These are phyloP conservation scores for Diaporthe sp. DNA, from an alignment of 2,329 filamentous ascomycete genomes.

Conservation along the genomic window DNA sequence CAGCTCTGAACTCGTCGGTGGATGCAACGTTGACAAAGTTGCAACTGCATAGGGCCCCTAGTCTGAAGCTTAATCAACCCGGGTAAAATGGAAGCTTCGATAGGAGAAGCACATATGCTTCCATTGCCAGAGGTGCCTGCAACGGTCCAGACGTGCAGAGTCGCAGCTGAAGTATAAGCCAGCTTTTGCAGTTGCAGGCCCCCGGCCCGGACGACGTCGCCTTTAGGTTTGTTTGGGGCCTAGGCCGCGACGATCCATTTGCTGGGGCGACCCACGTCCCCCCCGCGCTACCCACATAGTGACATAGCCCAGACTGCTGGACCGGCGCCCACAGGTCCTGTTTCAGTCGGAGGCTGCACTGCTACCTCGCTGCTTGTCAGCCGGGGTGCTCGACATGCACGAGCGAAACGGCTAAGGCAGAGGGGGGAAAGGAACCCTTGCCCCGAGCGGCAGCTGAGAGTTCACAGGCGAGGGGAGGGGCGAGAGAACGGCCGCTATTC, in stretches of 20 bases:
- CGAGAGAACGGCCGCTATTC: background rate
- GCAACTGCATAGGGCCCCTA: constrained; percentile 10
- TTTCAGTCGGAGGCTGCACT: constrained; percentile 23
- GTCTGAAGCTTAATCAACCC: constrained; percentile 3
- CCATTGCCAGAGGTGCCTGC: constrained; percentile 8
- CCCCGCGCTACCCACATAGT: constrained; percentile 11
- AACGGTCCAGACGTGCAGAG: constrained; percentile 24
- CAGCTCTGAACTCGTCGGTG: background rate
- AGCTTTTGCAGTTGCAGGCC: constrained; percentile 3
- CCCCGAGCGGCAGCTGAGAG: constrained; percentile 23
- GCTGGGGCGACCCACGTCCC: constrained; percentile 27
- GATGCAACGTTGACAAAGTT: constrained; percentile 7
- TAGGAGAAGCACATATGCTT: constrained; percentile 18
- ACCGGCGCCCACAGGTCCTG: background rate
- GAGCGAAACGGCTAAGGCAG: constrained; percentile 28
- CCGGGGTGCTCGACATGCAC: constrained; percentile 19
- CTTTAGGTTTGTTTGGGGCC: constrained; percentile 16
- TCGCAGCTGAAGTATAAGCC: constrained; percentile 23
- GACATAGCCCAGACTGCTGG: constrained; percentile 8
- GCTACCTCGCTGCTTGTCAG: constrained; percentile 22
- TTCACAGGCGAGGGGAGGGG: background rate
- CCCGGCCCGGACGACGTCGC: constrained; percentile 16
- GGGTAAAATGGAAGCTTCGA: constrained; percentile 23
- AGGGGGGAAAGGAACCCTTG: constrained; percentile 19
- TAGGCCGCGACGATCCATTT: constrained; percentile 9